Base-by-base conservation (phyloP, 306 rosid species). In the Amphicarpaea edgeworthii region DNA sequence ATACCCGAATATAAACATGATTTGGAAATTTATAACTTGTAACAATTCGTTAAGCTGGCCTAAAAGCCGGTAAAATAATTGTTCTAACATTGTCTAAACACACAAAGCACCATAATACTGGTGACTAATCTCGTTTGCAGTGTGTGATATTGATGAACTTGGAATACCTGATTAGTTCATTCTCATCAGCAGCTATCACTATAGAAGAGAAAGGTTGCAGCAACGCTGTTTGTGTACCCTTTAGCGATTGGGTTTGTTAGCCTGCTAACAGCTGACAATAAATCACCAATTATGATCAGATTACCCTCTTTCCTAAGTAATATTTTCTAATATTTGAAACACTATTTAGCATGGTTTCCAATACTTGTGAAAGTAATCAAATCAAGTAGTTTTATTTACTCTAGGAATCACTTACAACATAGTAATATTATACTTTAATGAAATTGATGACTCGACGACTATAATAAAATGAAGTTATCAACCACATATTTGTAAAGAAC, bases 151-250 rank as follows among this genome's bases (percentile, higher is more conserved):
- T 57, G 46, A 77, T 45, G 9, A 61, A 72, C 23, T 53, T 8
- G 30, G 21, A 75, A 73, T 82, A 95, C 98, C 98, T 91, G 72
- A 95, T 92, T 17, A 89, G 85, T 85, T 95, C 98, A 82, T 90
- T 92, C 86, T 89, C 97, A 61, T 95, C 97, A 17, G 93, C 99
- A 49, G 93, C 97, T 46, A 95, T 84, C 68, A 92, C 97, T 55
- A 95, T 82, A 58, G 97, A 97, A 78, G 98, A 90, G 76, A 92
- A 95, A 70, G 98, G 97, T 64, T 92, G 96, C 73, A 95, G 84
- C 91, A 95, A 81, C 32, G 82, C 80, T 42, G 87, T 81, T 72
- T 88, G 91, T 21, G 96, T 89, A 47, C 93, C 97, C 83, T 79
- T 91, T 88, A 41, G 98, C 96, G 72, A 94, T 88, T 70, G 85